Evolutionary conservation across 257 asterid species (phyloP).

Genomic region (Nicotiana sylvestris): DNA sequence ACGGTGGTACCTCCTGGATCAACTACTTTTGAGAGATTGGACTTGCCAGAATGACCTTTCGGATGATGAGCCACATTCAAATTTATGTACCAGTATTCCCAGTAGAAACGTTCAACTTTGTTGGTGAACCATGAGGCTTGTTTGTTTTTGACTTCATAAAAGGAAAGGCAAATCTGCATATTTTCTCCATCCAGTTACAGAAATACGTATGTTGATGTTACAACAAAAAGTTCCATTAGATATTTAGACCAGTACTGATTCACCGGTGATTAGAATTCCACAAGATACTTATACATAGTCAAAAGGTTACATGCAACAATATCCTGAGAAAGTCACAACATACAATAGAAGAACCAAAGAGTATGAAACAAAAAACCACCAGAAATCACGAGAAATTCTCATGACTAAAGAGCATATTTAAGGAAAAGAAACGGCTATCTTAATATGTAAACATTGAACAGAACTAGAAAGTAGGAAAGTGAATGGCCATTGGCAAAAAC

Average conservation of each 20-base stretch:
- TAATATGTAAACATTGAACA: neutral
- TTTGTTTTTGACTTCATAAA: slow-evolving; percentile 86
- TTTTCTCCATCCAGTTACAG: slow-evolving; percentile 4
- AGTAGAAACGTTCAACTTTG: slow-evolving; percentile 86
- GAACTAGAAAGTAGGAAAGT: neutral
- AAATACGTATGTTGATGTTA: neutral
- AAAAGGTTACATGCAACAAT: slow-evolving; percentile 8
- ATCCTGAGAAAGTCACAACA: neutral
- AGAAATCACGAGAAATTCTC: neutral
- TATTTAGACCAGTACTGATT: neutral
- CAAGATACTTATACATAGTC: neutral
- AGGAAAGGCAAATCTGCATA: slow-evolving; percentile 82
- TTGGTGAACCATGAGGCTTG: slow-evolving; percentile 91
- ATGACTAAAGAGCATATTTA: neutral
- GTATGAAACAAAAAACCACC: neutral
- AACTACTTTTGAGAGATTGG: slow-evolving; percentile 66
- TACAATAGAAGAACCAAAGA: neutral
- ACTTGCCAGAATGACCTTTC: slow-evolving; percentile 65
- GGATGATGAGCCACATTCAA: slow-evolving; percentile 75
- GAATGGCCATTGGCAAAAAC: neutral
- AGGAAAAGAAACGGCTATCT: neutral
- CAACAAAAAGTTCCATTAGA: neutral
- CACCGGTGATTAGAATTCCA: neutral
- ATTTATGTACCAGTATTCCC: slow-evolving; percentile 98
- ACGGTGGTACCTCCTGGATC: slow-evolving; percentile 66